Evolutionary conservation across 805 yeast genomes (phyloP).

Genomic region (Cyberlindnera japonica): DNA sequence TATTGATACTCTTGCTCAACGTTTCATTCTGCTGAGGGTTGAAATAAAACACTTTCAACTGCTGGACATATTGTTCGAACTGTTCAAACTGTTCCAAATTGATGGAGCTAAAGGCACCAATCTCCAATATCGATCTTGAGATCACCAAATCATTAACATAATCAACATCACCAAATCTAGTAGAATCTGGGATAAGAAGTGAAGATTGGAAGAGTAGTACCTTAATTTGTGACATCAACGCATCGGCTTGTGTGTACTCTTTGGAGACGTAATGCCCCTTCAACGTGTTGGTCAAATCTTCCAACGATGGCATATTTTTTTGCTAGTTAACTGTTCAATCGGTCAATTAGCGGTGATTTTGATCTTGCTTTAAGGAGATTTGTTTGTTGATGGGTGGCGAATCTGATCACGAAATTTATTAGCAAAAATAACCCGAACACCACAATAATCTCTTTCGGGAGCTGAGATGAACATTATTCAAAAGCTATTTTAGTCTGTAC

Average conservation of each 20-base stretch:
- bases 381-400: too few species aligned
- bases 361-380: too few species aligned
- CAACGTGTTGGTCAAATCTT: conserved; percentile 65
- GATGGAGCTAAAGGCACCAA: conserved; percentile 80
- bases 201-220: conserved; percentile 74
- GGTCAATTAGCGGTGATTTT: too few species aligned
- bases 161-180: conserved; percentile 34
- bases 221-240: conserved; percentile 67
- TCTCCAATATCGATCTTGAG: conserved; percentile 79
- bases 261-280: conserved; percentile 59
- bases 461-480: too few species aligned
- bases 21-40: conserved; percentile 30
- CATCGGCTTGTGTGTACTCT: conserved; percentile 58
- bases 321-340: too few species aligned
- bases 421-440: too few species aligned
- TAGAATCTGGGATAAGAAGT: conserved; percentile 63
- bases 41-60: conserved; percentile 71
- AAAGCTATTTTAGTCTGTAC: too few species aligned
- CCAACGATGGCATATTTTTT: conserved; percentile 57
- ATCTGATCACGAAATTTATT: too few species aligned
- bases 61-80: conserved; percentile 69
- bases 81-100: conserved; percentile 55
- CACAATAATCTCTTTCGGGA: too few species aligned
- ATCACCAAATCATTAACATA: conserved; percentile 65
- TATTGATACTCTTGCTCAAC: conserved; percentile 49